These are phyloP conservation scores for Myxozyma melibiosi DNA, from an alignment of 805 yeast species.

Conservation along the genomic window DNA sequence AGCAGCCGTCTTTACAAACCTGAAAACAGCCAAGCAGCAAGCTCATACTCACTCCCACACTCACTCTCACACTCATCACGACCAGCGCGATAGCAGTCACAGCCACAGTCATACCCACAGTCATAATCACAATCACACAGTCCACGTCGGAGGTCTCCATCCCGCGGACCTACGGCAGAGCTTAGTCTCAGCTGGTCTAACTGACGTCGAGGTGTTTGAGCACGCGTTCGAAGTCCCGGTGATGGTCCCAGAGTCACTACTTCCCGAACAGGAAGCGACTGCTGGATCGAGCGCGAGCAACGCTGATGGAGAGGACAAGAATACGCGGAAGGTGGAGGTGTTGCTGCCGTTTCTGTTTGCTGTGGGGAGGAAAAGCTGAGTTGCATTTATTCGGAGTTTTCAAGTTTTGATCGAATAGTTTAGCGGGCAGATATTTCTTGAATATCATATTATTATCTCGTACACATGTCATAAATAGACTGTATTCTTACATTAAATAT, in stretches of 20 bases:
- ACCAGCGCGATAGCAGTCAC: neutral
- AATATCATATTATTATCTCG: no score
- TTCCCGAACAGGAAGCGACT: neutral
- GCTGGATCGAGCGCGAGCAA: neutral
- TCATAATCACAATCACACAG: neutral
- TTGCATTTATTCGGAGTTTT: no score
- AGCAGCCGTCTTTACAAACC: constrained; percentile 8
- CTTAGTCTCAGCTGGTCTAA: constrained; percentile 10
- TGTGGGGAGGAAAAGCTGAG: constrained; percentile 8
- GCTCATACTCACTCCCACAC: neutral
- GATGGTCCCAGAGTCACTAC: constrained; percentile 3
- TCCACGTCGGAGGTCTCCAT: constrained; percentile 20
- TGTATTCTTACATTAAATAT: no score
- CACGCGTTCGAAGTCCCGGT: constrained; percentile 14
- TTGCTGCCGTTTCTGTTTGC: constrained; percentile 18
- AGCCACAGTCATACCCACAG: neutral
- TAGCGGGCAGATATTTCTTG: no score
- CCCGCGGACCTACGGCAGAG: constrained; percentile 2
- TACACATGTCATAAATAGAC: no score
- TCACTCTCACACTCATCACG: neutral
- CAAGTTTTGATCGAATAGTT: no score
- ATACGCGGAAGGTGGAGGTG: neutral
- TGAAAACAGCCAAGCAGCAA: neutral
- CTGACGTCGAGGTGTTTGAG: constrained; percentile 7
- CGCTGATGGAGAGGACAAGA: neutral